Evolutionary conservation across 1,284 basidiomycete genomes (phyloP).

Genomic region (Dichomitus squalens): DNA sequence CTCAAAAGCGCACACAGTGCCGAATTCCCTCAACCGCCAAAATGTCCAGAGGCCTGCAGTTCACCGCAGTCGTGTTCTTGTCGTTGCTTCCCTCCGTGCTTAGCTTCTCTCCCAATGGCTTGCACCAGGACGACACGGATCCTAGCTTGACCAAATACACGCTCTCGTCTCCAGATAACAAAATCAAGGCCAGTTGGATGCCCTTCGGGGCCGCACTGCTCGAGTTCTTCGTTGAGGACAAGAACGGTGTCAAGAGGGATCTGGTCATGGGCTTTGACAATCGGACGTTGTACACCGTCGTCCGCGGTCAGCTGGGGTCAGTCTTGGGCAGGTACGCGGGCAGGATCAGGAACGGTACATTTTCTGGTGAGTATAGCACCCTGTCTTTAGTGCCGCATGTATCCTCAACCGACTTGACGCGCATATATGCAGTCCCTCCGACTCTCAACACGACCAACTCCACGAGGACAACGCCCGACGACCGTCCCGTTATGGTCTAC

Average conservation of each 20-base stretch:
- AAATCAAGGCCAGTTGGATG: not conserved
- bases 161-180: not conserved
- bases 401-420: not conserved
- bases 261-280: slow-evolving; percentile 1
- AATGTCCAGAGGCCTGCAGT: not conserved
- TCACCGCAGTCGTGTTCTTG: not conserved
- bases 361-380: not conserved
- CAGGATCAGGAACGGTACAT: not conserved
- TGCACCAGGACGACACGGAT: not conserved
- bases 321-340: not conserved
- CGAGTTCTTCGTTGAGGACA: not conserved
- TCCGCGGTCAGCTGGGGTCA: not conserved
- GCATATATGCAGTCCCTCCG: not conserved
- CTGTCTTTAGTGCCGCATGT: not conserved
- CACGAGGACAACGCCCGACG: not conserved
- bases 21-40: too few relatives aligned
- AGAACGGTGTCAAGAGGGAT: not conserved
- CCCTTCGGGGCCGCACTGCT: not conserved
- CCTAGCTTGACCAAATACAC: not conserved
- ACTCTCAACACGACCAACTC: not conserved
- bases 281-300: not conserved
- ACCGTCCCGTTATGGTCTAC: not conserved
- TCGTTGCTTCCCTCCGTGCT: not conserved
- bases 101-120: not conserved
- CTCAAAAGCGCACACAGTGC: too few relatives aligned